Base-by-base conservation (phyloP, 148 eudicot genomes). In the Drosera capensis region DNA sequence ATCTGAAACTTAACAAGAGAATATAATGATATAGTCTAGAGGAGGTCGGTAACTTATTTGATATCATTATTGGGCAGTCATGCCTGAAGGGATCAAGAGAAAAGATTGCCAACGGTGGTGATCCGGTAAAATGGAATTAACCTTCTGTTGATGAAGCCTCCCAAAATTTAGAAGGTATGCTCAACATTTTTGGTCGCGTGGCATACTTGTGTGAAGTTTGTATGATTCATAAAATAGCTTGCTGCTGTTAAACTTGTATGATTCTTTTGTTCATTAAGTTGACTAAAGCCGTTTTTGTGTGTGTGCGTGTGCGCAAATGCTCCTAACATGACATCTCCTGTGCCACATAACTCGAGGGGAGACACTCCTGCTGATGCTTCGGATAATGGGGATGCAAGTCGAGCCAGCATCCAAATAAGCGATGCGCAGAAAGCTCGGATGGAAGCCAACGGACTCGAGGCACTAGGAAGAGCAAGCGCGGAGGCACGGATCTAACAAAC, bases 21-120 rank as follows among this genome's bases (percentile, higher is more conserved):
- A n/a, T n/a, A n/a, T n/a, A n/a, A n/a, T n/a, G n/a, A n/a, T n/a
- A n/a, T n/a, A n/a, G n/a, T n/a, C n/a, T n/a, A n/a, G n/a, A n/a
- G n/a, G n/a, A n/a, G n/a, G 22, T 20, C 36, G 28, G 44, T 16
- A 0, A 34, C 23, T 29, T 25, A 3, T 12, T 4, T 3, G 34
- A 9, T 51, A 8, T 19, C 16, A n/a, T 40, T 21, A 36, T 16
- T 38, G 31, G 56, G 47, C 61, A 84, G 95, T 12, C 47, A 12
- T 75, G 93, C 63, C 55, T 80, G 15, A 70, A 58, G 52, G 79
- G 75, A 24, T 50, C 84, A 48, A 71, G 77, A 48, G 87, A 90
- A n/a, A 84, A 64, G 68, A 69, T 90, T 60, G 75, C 85, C 8
- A 57, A 69, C 54, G 97, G 97, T 58, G 81, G 75, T 49, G 97